phyloP scores from a whole-genome alignment of 305 asterid genomes.

The Ajuga reptans region DNA sequence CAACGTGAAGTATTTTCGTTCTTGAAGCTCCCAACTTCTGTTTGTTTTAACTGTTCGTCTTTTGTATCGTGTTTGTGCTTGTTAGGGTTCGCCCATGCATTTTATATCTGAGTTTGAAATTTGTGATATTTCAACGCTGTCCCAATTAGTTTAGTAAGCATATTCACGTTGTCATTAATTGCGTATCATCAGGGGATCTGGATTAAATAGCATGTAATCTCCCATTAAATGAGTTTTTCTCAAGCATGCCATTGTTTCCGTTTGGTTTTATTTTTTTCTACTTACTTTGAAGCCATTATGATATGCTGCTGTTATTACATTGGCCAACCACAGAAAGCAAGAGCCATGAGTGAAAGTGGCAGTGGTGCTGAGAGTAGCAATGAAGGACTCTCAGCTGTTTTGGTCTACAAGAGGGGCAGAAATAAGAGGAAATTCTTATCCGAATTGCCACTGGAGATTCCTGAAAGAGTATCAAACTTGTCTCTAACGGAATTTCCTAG shows the following conservation, averaged over 20 bases:
- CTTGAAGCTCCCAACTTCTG: neutral
- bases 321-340: neutral
- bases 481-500: constrained; percentile 47
- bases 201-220: neutral
- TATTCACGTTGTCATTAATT: neutral
- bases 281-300: constrained; percentile 8
- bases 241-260: neutral
- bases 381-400: constrained; percentile 22
- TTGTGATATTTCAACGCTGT: neutral
- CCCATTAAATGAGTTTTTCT: neutral
- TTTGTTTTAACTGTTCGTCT: neutral
- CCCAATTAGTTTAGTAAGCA: constrained; percentile 1
- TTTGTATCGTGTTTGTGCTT: neutral
- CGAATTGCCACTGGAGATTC: constrained; percentile 30
- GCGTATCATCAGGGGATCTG: neutral
- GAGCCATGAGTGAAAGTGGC: constrained; percentile 33
- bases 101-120: neutral
- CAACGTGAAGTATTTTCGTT: neutral
- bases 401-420: constrained; percentile 34
- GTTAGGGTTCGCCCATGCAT: neutral
- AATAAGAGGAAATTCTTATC: constrained; percentile 58
- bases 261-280: neutral
- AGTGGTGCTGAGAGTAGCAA: constrained; percentile 23
- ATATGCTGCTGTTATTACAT: constrained; percentile 13
- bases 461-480: constrained; percentile 22